phyloP scores from a whole-genome alignment of 345 rosid genomes.

The Mercurialis annua region DNA sequence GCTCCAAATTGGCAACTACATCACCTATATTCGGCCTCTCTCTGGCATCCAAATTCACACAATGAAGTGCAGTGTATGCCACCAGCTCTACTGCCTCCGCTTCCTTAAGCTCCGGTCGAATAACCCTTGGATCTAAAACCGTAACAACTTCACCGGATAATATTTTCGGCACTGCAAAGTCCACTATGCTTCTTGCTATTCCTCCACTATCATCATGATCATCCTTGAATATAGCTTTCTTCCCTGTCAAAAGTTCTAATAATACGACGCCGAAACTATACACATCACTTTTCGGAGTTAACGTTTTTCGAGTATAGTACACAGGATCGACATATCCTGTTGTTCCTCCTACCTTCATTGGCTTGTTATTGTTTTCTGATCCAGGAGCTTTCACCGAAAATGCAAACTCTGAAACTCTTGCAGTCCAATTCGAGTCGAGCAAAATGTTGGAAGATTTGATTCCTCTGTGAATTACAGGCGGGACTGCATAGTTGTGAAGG shows the following conservation, averaged over 20 bases:
- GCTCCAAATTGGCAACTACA: constrained; percentile 63
- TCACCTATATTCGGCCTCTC: constrained; percentile 68
- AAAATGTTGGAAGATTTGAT: constrained; percentile 77
- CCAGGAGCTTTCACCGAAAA: constrained; percentile 59
- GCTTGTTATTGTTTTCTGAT: constrained; percentile 27
- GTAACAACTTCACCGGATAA: constrained; percentile 38
- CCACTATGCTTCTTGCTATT: constrained; percentile 59
- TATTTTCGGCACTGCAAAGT: constrained; percentile 58
- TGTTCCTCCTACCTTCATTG: constrained; percentile 69
- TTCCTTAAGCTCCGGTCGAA: constrained; percentile 48
- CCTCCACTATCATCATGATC: constrained; percentile 36
- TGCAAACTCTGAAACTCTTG: constrained; percentile 80
- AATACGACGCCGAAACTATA: constrained; percentile 80
- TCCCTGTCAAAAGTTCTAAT: constrained; percentile 71
- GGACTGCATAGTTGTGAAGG: constrained; percentile 78
- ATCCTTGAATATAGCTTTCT: constrained; percentile 61
- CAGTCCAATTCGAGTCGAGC: constrained; percentile 64
- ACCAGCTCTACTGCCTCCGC: constrained; percentile 81
- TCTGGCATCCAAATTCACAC: constrained; percentile 67
- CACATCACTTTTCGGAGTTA: constrained; percentile 81
- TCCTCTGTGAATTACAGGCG: constrained; percentile 73
- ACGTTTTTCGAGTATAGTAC: constrained; percentile 60
- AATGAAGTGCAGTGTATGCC: constrained; percentile 70
- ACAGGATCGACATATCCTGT: constrained; percentile 85
- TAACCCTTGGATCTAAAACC: constrained; percentile 60